Base-by-base conservation (phyloP, 83 land plant genomes). In the Diphasiastrum complanatum region DNA sequence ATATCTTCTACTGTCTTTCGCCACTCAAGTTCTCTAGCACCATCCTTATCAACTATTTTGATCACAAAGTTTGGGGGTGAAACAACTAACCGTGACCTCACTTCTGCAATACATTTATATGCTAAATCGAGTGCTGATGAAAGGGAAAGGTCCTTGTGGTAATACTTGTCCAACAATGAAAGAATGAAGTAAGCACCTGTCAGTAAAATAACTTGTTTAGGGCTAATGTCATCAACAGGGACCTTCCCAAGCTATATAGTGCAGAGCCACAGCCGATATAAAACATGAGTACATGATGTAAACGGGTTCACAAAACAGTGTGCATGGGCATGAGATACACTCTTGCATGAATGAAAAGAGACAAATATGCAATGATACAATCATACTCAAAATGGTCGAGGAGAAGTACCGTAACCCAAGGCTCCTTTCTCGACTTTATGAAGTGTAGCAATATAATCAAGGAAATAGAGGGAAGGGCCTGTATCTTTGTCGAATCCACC, bases 361-460 rank as follows among this genome's bases (percentile, higher is more conserved):
- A 1, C 24, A 16, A 51, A 33, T 5, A 34, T 41, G 32, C 20
- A 4, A n/a, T 20, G 25, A 23, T 10, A 69, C 23, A 10, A 33
- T 23, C 24, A 14, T 30, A 36, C 79, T 65, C 51, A 34, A n/a
- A n/a, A n/a, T n/a, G n/a, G n/a, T n/a, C n/a, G n/a, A n/a, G n/a
- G n/a, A n/a, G n/a, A n/a, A n/a, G n/a, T n/a, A n/a, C 93, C 96
- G 45, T 91, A 91, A 55, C 97, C 97, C 74, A 91, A 74, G 11
- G 95, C 95, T 30, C 82, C 97, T 69, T 86, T 91, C 19, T 91
- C 89, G 47, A 91, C 48, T 79, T 91, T 87, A 83, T 91, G 97
- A 53, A 84, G 80, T 8, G 95, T 81, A 1, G 97, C 85, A 72
- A 91, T 84, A 73, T 91, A 91, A 64, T 91, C 95, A 51, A 91